phyloP scores from a whole-genome alignment of 441 rosid genomes.

The Mallotus japonicus region DNA sequence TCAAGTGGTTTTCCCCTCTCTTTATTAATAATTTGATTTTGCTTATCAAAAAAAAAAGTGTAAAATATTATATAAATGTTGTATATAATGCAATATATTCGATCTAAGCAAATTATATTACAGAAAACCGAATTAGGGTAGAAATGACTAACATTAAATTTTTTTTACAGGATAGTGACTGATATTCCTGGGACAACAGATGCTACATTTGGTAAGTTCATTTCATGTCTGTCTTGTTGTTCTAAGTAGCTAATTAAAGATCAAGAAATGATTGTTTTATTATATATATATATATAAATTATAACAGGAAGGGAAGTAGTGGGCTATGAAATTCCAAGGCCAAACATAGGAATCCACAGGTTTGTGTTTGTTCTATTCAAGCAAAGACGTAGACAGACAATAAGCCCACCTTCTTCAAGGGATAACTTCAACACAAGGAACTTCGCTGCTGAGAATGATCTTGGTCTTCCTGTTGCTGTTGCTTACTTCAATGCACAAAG shows the following conservation, averaged over 20 bases:
- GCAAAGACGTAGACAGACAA: slow-evolving; percentile 62
- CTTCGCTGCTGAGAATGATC: slow-evolving; percentile 70
- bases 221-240: too few relatives aligned
- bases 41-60: too few relatives aligned
- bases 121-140: too few relatives aligned
- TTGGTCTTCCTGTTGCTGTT: slow-evolving; percentile 87
- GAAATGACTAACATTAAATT: not conserved
- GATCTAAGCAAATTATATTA: too few relatives aligned
- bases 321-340: slow-evolving; percentile 80
- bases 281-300: too few relatives aligned
- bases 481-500: slow-evolving; percentile 88
- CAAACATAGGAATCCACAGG: slow-evolving; percentile 92
- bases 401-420: slow-evolving; percentile 45
- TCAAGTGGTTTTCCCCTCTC: too few relatives aligned
- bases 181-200: slow-evolving; percentile 97
- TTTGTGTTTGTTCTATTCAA: slow-evolving; percentile 74
- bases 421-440: slow-evolving; percentile 61
- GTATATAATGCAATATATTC: too few relatives aligned
- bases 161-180: slow-evolving; percentile 62
- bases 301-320: slow-evolving; percentile 62
- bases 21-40: too few relatives aligned
- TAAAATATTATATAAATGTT: too few relatives aligned
- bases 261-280: not conserved
- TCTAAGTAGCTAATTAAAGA: not conserved
- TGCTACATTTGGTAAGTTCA: slow-evolving; percentile 63